Base-by-base conservation (phyloP, 306 rosid species). In the Arachis hypogaea region DNA sequence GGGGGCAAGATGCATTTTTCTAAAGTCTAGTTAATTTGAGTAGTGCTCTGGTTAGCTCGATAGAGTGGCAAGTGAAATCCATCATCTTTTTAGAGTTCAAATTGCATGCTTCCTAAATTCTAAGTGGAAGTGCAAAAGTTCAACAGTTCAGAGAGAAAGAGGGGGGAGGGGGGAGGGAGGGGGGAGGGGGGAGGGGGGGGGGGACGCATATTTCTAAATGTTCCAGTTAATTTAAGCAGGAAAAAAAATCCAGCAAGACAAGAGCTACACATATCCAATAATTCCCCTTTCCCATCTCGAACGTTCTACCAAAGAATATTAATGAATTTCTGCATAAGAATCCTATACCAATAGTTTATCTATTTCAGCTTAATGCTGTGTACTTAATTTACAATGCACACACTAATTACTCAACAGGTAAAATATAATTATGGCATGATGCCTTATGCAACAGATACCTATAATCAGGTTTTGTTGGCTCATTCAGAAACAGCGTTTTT, bases 401-500 rank as follows among this genome's bases (percentile, higher is more conserved):
- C 43, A 47, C 22, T 44, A 69, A 69, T 11, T 9, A 22, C 45
- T 73, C 18, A 59, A 60, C 59, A 58, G 30, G 38, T 33, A 33
- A 9, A 22, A 68, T 60, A 55, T 44, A 63, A 7, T 60, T 43
- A 7, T 76, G 64, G 70, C 68, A 61, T 55, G 82, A 58, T 60
- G 60, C 64, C 66, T 44, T 18, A 57, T 60, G 80, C 46, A 59
- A 68, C 59, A 66, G 40, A 75, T 88, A 92, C 99, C 96, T 90
- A 78, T 92, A 90, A 74, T 87, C 90, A 71, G 99, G 98, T 81
- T 90, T 95, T 79, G 99, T 87, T 70, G 93, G 99, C 76, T 82
- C 91, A 84, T 92, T 84, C 75, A 60, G 88, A 62, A 92, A 92
- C 66, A 95, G 47, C 2, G 99, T 92, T 86, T 88, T 95, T 10